Evolutionary conservation across 2,329 filamentous ascomycete genomes (phyloP), one percentile per base, ranked within the genome.

Genomic region (Epichloe sylvatica): DNA sequence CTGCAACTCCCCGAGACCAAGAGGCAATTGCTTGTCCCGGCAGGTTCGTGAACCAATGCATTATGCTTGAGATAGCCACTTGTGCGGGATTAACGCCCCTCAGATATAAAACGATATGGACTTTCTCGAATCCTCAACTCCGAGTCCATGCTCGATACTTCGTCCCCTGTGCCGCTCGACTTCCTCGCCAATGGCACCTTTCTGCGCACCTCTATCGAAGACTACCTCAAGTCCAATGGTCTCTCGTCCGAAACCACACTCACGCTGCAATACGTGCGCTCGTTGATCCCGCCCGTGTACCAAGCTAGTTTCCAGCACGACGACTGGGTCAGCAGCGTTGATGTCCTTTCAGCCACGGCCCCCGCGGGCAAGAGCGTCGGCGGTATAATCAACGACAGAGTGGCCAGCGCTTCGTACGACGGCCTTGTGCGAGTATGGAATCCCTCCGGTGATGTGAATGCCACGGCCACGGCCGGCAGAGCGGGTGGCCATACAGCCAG

Each of bases 121-220:
- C 72, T 85, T 49, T 84, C 81, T 17, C 75, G 80, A 52, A 80
- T 85, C 53, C 73, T 85, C 62, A 85, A 85, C 67, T 84, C 81
- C 59, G 78, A 81, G 70, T 79, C 78, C 35, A 83, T 85, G 76
- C 80, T 85, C 64, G 73, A 76, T 62, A 83, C 79, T 43, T 62
- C 73, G 30, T 69, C 71, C 11, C 80, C 86, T 12, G 76, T 90
- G 44, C 87, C 87, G 17, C 84, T 98, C 68, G 92, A 98, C 68
- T 97, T 98, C 71, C 78, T 98, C 58, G 83, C 94, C 69, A 92
- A 96, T 67, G 92, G 92, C 65, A 83, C 84, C 61, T 96, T 94
- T 67, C 78, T 98, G 47, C 84, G 86, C 54, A 86, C 89, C 25
- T 88, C 86, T 17, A 79, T 98, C 56, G 87, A 95, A 64, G 86